Evolutionary conservation across 345 rosid genomes (phyloP).

Genomic region (Brassica nigra): DNA sequence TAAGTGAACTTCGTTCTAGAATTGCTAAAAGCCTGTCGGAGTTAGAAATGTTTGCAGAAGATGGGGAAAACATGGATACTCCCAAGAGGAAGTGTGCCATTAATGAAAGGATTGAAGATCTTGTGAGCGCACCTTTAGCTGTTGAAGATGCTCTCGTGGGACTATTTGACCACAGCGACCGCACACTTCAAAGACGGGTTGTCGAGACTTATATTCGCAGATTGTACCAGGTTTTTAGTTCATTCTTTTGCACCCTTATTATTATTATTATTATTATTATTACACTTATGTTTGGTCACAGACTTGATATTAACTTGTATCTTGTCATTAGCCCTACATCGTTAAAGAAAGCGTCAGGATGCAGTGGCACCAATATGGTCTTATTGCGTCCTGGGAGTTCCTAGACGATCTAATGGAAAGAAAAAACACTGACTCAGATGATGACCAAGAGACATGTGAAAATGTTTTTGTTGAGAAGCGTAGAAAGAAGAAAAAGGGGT

Average conservation of each 20-base stretch:
- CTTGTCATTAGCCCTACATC: conserved; percentile 79
- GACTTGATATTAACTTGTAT: conserved; percentile 32
- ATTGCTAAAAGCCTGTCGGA: conserved; percentile 98
- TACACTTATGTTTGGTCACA: neutral
- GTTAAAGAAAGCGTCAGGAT: conserved; percentile 93
- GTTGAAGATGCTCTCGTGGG: conserved; percentile 99
- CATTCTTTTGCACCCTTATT: neutral
- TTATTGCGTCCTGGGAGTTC: conserved; percentile 99
- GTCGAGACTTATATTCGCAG: conserved; percentile 95
- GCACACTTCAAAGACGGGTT: conserved; percentile 96
- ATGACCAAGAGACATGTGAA: conserved; percentile 46
- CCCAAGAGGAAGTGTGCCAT: conserved; percentile 97
- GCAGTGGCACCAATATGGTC: conserved; percentile 99
- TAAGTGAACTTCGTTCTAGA: conserved; percentile 94
- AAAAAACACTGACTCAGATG: conserved; percentile 55
- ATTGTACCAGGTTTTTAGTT: conserved; percentile 73
- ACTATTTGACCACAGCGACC: conserved; percentile 97
- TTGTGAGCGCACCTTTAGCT: conserved; percentile 90
- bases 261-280: neutral
- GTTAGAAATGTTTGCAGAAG: conserved; percentile 98
- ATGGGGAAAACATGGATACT: conserved; percentile 98
- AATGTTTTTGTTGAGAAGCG: conserved; percentile 64
- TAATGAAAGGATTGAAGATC: conserved; percentile 49
- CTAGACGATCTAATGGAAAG: conserved; percentile 82
- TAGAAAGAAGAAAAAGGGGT: conserved; percentile 89